These are phyloP conservation scores for Syzygium aromaticum DNA, from an alignment of 345 rosid species.

Conservation along the genomic window DNA sequence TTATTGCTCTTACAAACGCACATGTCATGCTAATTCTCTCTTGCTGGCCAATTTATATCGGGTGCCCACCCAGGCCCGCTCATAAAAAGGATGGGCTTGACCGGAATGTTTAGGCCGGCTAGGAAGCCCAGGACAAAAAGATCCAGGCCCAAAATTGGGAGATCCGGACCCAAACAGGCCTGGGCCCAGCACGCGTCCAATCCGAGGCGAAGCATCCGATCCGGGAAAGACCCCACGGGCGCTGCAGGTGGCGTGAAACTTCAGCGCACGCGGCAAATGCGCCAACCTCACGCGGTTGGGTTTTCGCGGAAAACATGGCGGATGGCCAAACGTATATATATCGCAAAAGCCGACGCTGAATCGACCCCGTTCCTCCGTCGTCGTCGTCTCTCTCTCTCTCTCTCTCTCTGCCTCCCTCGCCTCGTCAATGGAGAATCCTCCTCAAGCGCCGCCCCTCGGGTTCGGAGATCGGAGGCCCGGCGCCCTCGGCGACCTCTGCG, in stretches of 20 bases:
- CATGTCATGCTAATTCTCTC: not conserved
- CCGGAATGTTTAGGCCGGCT: not conserved
- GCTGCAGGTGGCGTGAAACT: not conserved
- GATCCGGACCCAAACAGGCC: not conserved
- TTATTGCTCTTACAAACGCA: not conserved
- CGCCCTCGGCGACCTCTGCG: conserved; percentile 56
- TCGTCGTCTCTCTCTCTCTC: not conserved
- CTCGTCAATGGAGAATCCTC: not conserved
- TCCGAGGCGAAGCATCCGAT: not conserved
- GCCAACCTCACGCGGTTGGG: not conserved
- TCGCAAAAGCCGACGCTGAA: not conserved
- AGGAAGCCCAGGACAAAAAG: not conserved
- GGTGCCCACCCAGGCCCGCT: not conserved
- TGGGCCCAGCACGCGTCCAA: not conserved
- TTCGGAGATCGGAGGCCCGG: conserved; percentile 56
- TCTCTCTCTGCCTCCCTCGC: not conserved
- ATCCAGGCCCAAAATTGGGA: not conserved
- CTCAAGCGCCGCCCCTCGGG: conserved; percentile 1
- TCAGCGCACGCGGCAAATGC: conserved; percentile 16
- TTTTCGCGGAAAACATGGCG: not conserved
- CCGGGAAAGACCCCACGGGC: not conserved
- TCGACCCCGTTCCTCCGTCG: not conserved
- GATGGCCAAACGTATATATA: not conserved
- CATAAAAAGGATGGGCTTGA: not conserved
- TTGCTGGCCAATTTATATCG: not conserved